phyloP scores from a whole-genome alignment of 345 rosid species.

The Pistacia integerrima region DNA sequence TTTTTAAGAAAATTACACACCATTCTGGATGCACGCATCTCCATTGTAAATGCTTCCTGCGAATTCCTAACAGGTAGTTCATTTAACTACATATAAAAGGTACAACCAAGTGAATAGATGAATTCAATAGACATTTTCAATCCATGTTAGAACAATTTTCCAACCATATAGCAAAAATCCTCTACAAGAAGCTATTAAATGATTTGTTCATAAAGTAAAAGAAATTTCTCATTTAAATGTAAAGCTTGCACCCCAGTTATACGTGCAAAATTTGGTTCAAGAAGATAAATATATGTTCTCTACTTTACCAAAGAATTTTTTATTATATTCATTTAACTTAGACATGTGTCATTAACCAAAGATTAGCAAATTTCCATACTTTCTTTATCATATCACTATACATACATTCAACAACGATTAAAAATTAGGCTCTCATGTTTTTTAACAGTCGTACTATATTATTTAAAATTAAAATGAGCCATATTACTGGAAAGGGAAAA shows the following conservation, averaged over 20 bases:
- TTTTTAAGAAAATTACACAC: conserved; percentile 30
- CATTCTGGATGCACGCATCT: conserved; percentile 92
- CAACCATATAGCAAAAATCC: background rate
- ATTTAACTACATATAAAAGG: conserved; percentile 53
- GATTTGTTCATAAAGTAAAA: background rate
- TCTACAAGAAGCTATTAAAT: background rate
- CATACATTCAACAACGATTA: background rate
- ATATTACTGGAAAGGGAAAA: background rate
- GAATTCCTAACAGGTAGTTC: conserved; percentile 79
- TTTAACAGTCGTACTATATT: too few species aligned
- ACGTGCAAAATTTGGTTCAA: background rate
- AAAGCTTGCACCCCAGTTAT: background rate
- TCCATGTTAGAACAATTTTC: background rate
- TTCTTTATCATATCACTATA: too few species aligned
- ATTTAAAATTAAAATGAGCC: background rate
- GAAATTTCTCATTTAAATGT: background rate
- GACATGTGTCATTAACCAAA: background rate
- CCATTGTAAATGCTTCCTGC: conserved; percentile 93
- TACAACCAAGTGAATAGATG: conserved; percentile 10
- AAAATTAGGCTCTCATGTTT: background rate
- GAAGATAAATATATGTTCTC: background rate
- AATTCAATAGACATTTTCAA: background rate
- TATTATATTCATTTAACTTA: background rate
- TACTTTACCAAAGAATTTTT: background rate
- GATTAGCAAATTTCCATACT: background rate